Percentiles rank a stretch among this genome's conserved stretches.
Conservation (phyloP, 306 rosid genomes). For the Aeschynomene evenia region DNA sequence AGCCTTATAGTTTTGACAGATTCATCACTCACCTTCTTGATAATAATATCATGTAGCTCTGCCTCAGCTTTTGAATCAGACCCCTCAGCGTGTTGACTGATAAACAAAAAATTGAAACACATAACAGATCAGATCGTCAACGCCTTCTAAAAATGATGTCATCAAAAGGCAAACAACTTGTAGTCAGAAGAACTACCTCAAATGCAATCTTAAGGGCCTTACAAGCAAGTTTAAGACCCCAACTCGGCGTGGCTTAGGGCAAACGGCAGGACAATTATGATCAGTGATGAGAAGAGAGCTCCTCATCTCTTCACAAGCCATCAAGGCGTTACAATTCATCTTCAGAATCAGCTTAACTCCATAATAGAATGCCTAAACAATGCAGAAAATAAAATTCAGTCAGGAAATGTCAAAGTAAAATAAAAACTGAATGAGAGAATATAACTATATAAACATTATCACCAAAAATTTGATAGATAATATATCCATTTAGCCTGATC, state of each 20-base stretch:
- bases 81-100: slow-evolving; percentile 40
- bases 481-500: slow-evolving; percentile 20
- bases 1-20: not conserved
- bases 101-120: slow-evolving; percentile 8
- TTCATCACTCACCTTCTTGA: slow-evolving; percentile 50
- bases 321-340: slow-evolving; percentile 73
- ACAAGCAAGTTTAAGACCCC: slow-evolving; percentile 47
- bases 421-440: too few species aligned
- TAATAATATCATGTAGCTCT: slow-evolving; percentile 67
- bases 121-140: slow-evolving; percentile 14
- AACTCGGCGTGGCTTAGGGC: slow-evolving; percentile 78
- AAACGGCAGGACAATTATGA: slow-evolving; percentile 55
- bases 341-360: slow-evolving; percentile 31
- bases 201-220: slow-evolving; percentile 55
- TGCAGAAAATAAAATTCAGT: too few species aligned
- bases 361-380: slow-evolving; percentile 51
- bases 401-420: too few species aligned
- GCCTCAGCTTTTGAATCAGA: slow-evolving; percentile 70
- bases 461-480: not conserved
- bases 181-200: slow-evolving; percentile 35
- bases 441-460: not conserved
- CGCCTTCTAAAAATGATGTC: not conserved
- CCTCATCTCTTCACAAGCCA: slow-evolving; percentile 53
- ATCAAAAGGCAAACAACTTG: not conserved
- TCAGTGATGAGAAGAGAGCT: slow-evolving; percentile 43